phyloP scores from a whole-genome alignment of 768 basidiomycete species.

The Suillus paluster region DNA sequence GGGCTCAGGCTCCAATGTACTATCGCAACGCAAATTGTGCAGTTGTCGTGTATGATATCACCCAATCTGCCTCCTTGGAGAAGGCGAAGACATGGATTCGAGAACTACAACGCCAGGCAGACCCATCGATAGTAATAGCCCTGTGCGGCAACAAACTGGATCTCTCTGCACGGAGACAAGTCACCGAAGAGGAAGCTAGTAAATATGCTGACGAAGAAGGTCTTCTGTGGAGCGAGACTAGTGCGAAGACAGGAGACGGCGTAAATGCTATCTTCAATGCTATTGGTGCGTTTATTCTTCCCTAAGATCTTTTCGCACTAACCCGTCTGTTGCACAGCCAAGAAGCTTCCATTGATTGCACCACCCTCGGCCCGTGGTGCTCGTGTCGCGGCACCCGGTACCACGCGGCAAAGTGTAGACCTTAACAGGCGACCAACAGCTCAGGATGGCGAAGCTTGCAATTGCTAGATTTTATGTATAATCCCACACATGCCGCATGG shows the following conservation, averaged over 20 bases:
- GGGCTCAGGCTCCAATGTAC: constrained; percentile 86
- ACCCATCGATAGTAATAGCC: constrained; percentile 95
- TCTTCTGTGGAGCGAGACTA: constrained; percentile 90
- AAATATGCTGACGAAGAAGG: constrained; percentile 94
- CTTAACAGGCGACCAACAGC: constrained; percentile 68
- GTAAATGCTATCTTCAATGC: constrained; percentile 85
- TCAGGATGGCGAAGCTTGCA: constrained; percentile 67
- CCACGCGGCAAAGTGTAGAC: constrained; percentile 70
- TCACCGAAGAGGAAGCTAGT: constrained; percentile 86
- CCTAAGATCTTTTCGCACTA: neutral
- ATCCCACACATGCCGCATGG: constrained; percentile 3
- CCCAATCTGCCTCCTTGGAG: constrained; percentile 87
- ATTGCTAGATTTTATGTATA: constrained; percentile 55
- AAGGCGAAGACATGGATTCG: constrained; percentile 97
- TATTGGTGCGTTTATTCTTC: constrained; percentile 62
- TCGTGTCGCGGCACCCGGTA: constrained; percentile 54
- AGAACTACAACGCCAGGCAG: constrained; percentile 96
- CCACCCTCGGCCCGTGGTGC: constrained; percentile 62
- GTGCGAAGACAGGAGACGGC: constrained; percentile 87
- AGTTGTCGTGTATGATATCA: constrained; percentile 96
- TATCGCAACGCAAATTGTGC: constrained; percentile 95
- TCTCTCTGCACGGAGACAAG: constrained; percentile 82
- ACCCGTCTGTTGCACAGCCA: constrained; percentile 52
- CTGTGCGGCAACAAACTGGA: constrained; percentile 97
- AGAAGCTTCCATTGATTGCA: constrained; percentile 86